A percentile compares a stretch with the other conserved stretches of the same genome.
These are phyloP conservation scores for Clitopilus passeckerianus DNA, from an alignment of 768 basidiomycete species.

Conservation along the genomic window DNA sequence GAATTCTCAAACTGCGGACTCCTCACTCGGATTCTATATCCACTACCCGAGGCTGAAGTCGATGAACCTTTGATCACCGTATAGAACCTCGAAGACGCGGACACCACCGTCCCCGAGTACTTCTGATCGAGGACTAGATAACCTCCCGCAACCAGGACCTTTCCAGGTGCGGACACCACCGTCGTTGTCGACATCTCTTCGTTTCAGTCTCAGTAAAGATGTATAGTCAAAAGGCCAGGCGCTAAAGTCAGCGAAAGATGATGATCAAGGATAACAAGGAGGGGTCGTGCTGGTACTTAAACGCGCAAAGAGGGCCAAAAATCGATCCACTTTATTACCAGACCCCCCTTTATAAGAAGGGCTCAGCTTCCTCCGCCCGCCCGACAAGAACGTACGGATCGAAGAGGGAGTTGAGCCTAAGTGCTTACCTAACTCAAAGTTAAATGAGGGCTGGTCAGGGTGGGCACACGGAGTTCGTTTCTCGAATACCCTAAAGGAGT, in stretches of 20 bases:
- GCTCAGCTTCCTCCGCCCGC: neutral
- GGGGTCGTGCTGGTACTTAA: neutral
- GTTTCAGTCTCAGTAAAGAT: conserved; percentile 22
- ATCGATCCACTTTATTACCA: neutral
- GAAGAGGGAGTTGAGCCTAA: neutral
- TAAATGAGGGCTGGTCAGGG: neutral
- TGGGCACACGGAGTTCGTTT: neutral
- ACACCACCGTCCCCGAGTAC: conserved; percentile 84
- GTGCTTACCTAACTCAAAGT: neutral
- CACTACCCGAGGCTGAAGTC: conserved; percentile 15
- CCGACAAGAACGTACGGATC: neutral
- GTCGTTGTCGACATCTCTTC: conserved; percentile 29
- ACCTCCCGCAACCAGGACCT: conserved; percentile 92
- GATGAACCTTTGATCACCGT: conserved; percentile 50
- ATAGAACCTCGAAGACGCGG: conserved; percentile 93
- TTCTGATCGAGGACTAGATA: conserved; percentile 92
- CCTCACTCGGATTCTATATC: conserved; percentile 59
- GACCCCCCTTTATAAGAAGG: neutral
- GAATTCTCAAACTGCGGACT: conserved; percentile 91
- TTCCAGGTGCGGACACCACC: conserved; percentile 88
- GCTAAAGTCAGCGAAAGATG: neutral
- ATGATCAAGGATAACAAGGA: neutral
- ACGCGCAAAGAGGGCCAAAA: neutral
- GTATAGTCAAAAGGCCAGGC: neutral
- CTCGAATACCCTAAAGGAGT: neutral